Evolutionary conservation across 345 rosid species (phyloP).

Genomic region (Salix exigua): DNA sequence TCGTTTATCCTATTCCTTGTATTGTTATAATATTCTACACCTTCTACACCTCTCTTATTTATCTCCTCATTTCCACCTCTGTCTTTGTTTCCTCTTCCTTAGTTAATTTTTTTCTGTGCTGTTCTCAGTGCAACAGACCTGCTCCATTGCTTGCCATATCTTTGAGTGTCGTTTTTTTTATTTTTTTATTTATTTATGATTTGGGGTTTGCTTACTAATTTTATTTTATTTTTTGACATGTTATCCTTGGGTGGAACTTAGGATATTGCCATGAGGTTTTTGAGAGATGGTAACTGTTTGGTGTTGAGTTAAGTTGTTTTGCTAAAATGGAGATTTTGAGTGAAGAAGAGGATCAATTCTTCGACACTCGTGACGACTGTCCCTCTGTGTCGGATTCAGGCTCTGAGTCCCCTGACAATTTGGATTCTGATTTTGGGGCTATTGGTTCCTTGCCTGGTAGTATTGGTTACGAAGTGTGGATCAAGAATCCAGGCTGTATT

Average conservation of each 20-base stretch:
- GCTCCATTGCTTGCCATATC: conserved; percentile 6
- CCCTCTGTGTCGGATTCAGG: conserved; percentile 6
- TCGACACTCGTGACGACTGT: conserved; percentile 10
- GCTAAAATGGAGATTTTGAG: conserved; percentile 10
- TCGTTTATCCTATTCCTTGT: not conserved
- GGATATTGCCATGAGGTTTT: conserved; percentile 25
- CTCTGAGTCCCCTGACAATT: conserved; percentile 13
- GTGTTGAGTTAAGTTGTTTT: not conserved
- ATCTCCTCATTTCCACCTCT: not conserved
- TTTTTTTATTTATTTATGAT: no score
- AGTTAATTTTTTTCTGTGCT: not conserved
- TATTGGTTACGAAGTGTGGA: conserved; percentile 8
- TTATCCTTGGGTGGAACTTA: conserved; percentile 14
- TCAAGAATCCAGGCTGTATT: conserved; percentile 3
- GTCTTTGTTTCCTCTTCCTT: not conserved
- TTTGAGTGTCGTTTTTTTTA: not conserved
- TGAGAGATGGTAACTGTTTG: conserved; percentile 1
- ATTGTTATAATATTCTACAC: not conserved
- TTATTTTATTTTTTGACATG: not conserved
- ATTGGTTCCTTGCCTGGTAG: not conserved
- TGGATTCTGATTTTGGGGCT: not conserved
- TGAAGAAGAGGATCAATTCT: conserved; percentile 21
- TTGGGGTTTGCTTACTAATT: conserved; percentile 12
- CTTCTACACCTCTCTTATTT: not conserved
- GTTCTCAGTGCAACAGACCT: not conserved